A percentile compares a stretch with the other conserved stretches of the same genome.
Evolutionary conservation across 257 asterid genomes (phyloP).

Genomic region (Solanum medicagineum): DNA sequence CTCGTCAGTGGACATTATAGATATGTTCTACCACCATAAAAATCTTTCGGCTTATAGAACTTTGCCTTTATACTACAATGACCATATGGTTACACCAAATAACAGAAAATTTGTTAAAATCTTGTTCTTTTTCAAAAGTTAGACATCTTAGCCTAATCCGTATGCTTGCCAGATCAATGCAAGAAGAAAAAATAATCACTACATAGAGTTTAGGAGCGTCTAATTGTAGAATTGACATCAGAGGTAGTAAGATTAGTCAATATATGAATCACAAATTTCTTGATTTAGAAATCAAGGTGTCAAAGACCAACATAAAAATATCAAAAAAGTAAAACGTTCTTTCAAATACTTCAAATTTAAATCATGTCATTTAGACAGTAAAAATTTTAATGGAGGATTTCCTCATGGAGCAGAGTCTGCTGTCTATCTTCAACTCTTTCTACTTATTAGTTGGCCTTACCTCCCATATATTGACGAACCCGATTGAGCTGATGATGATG

Average conservation of each 20-base stretch:
- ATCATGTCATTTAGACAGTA: background rate
- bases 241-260: background rate
- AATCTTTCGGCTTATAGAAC: background rate
- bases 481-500: conserved; percentile 59
- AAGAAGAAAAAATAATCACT: background rate
- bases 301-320: background rate
- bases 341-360: background rate
- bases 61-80: background rate
- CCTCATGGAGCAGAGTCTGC: background rate
- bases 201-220: background rate
- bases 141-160: background rate
- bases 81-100: background rate
- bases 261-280: background rate
- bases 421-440: background rate
- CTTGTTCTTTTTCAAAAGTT: background rate
- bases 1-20: background rate
- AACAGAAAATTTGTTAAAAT: background rate
- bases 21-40: background rate
- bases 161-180: background rate
- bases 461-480: conserved; percentile 88
- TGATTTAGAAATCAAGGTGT: background rate
- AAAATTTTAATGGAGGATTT: background rate
- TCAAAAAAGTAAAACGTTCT: background rate
- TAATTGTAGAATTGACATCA: background rate
- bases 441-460: conserved; percentile 21